Base-by-base conservation (phyloP, 2,329 filamentous ascomycete species). In the Stromatinia cepivora region DNA sequence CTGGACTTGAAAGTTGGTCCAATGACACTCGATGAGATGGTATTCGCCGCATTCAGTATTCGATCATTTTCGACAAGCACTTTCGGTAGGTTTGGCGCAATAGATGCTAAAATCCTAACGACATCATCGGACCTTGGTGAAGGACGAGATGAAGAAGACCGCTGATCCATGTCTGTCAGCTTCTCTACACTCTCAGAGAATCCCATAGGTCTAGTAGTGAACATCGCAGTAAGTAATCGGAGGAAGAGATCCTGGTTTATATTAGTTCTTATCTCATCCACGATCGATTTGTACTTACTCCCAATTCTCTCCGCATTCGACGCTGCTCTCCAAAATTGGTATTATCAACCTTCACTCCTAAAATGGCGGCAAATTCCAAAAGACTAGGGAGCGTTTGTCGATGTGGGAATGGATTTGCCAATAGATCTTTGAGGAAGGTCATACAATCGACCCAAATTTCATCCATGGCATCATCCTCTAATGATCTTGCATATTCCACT, bases 371-470 rank as follows among this genome's bases (percentile, higher is more conserved):
- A 76, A 98, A 97, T 75, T 97, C 92, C 17, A 99, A 83, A 57
- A 99, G 82, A 65, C 90, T 89, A 9, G 95, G 92, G 52, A 99
- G 81, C 10, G 94, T 94, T 77, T 97, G 94, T 69, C 95, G 86
- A 81, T 99, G 94, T 3, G 95, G 95, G 76, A 99, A 93, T 1
- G 95, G 96, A 77, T 99, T 99, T 34, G 90, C 89, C 39, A 99
- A 84, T 39, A 99, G 86, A 78, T 99, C 96, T 72, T 89, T 91
- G 71, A 98, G 80, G 79, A 99, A 99, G 0, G 90, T 87, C 76
- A 94, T 93, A 79, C 94, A 99, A 78, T 99, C 94, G 53, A 89
- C 86, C 95, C 95, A 99, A 62, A 99, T 97, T 80, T 99, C 95
- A 76, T 99, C 95, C 86, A 97, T 94, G 22, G 95, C 92, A 81